Evolutionary conservation across 352 stramenopile species (phyloP).

Genomic region (Aphanomyces invadans): DNA sequence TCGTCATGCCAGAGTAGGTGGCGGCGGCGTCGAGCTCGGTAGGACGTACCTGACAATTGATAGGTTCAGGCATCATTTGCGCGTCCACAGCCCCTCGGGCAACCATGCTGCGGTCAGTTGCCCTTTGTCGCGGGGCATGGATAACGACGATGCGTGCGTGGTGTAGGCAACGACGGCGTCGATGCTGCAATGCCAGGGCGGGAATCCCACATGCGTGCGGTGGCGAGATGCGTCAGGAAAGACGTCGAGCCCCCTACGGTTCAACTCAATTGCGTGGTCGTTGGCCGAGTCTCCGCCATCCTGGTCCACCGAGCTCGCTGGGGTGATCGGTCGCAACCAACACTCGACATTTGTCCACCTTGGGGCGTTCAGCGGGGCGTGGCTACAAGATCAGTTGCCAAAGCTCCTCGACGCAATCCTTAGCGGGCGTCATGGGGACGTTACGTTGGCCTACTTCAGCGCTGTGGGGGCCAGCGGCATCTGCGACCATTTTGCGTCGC

Average conservation of each 20-base stretch:
- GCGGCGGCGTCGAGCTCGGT: background rate
- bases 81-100: background rate
- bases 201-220: background rate
- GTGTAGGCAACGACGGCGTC: background rate
- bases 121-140: background rate
- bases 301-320: background rate
- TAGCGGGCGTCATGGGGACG: too few relatives aligned
- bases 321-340: background rate
- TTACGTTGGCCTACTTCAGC: background rate
- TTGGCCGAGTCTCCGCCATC: background rate
- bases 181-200: background rate
- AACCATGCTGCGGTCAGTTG: background rate
- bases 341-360: background rate
- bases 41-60: background rate
- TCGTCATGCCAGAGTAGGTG: background rate
- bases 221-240: background rate
- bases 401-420: background rate
- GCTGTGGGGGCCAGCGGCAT: background rate
- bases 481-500: background rate
- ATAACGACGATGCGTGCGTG: background rate
- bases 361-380: background rate
- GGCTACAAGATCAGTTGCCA: conserved; percentile 1
- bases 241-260: background rate
- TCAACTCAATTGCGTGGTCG: background rate
- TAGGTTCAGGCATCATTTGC: conserved; percentile 10